Evolutionary conservation across 768 basidiomycete genomes (phyloP), one percentile per base, ranked within the genome.

Genomic region (Brasilioporus rufonigricans): DNA sequence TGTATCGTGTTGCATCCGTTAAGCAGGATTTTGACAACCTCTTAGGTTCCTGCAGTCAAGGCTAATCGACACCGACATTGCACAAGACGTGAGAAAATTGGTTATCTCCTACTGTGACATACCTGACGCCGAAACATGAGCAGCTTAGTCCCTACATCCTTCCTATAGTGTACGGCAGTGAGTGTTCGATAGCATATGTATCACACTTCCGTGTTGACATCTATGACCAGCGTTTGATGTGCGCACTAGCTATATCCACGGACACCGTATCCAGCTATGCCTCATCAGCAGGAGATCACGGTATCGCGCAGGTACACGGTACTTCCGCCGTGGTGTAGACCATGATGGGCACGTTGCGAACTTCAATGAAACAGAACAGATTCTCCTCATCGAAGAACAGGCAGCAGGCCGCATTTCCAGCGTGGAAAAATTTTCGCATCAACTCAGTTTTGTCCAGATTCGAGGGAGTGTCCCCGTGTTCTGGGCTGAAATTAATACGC

Each of bases 301-400:
- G 21, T 90, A 88, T 74, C 85, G 96, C 54, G 93, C 97, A 27
- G 97, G 97, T 6, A 98, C 97, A 14, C 91, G 97, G 47, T 98
- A 96, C 79, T 97, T 98, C 75, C 83, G 93, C 19, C 86, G 97
- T 44, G 97, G 97, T 5, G 80, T 99, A 61, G 94, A 98, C 69
- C 76, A 83, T 19, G 77, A 89, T 10, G 97, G 95, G 2, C 83
- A 98, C 68, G 91, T 91, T 39, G 93, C 94, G 53, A 99, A 99
- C 72, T 98, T 93, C 74, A 97, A 98, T 69, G 97, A 99, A 72
- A 96, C 97, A 7, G 97, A 99, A 67, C 97, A 98, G 69, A 77
- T 99, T 55, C 75, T 96, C 26, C 77, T 96, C 16, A 79, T 95
- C 13, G 90, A 93, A 56, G 78, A 76, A 45, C 77, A 76, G 44